Evolutionary conservation across 768 basidiomycete genomes (phyloP), one percentile per base, ranked within the genome.

Genomic region (Naematelia encephala): DNA sequence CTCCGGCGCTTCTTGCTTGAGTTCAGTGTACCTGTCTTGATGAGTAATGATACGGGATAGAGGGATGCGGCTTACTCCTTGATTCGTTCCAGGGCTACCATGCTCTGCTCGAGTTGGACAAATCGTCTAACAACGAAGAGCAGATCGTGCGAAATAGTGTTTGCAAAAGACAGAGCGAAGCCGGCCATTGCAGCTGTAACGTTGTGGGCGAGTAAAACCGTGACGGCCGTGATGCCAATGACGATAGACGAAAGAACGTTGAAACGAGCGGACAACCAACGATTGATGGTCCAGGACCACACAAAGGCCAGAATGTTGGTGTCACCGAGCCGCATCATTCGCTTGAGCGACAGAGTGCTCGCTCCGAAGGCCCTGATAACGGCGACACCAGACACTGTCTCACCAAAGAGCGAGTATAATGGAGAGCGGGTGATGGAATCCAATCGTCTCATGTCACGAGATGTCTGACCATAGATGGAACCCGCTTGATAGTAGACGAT

Each of bases 201-300:
- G 23, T 80, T 80, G 1, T 88, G 87, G 2, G 86, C 82, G 48
- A 86, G 66, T 16, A 94, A 80, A 34, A 86, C 82, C 22, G 86
- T 81, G 12, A 85, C 75, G 8, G 84, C 88, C 14, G 86, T 90
- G 29, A 85, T 77, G n/a, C 89, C 87, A 25, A 92, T 78, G 57
- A 90, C 82, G 27, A 81, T 81, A 60, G 84, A 80, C 2, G 88
- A 89, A 21, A 91, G 79, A 25, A 93, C 72, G 69, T 91, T 88
- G 82, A 93, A 93, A 10, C 92, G 86, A 60, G 87, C 84, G 23
- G 69, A 70, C 8, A 70, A 59, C 92, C 92, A 97, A 45, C 91
- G 86, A 73, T 91, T 92, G 16, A 92, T 89, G 19, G 74, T 70
- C 89, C 88, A 91, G 83, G 88, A 87, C 91, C 91, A 93, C 70